Evolutionary conservation across 805 yeast genomes (phyloP), one percentile per base, ranked within the genome.

Genomic region (Monosporozyma servazzii): DNA sequence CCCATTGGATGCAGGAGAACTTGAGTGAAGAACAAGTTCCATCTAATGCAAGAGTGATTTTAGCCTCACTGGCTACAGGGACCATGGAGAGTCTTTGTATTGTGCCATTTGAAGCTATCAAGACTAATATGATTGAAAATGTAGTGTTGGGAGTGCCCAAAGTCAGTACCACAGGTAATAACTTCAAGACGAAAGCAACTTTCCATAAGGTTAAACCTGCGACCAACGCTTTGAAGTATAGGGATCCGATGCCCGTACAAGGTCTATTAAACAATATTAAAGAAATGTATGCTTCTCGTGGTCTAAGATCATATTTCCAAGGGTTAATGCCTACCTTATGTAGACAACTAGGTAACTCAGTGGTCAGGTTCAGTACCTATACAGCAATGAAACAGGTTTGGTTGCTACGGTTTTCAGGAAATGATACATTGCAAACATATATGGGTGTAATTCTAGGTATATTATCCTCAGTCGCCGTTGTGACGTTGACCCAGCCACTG

Each of bases 41-140:
- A 29, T 77, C 74, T 18, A 69, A 68, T 49, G 79, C 81, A n/a
- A 75, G 88, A 59, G 76, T 88, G 41, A 86, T 88, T 7, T 81
- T 86, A 53, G 96, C 96, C 3, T 96, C 95, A 9, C 75, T 76
- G 1, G 77, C 88, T 72, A 86, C 96, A 5, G 98, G 96, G 2
- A 74, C 85, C 52, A 70, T 83, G 44, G 98, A 93, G 66, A 82
- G 95, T 2, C 56, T 89, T 33, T 78, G 86, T 75, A 80, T 91
- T 21, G 86, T 93, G 18, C 99, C 98, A 0, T 90, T 91, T 65
- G 99, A 91, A 62, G 86, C 84, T 61, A 74, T 88, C 57, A 88
- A 88, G 63, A 82, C 86, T 2, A 75, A 84, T 8, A 79, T 86
- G 86, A 82, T 88, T 54, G 95, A 88, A 60, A 82, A 84, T 62